These are phyloP conservation scores for Tylopilus rubrobrunneus DNA, from an alignment of 768 basidiomycete species.

Conservation along the genomic window DNA sequence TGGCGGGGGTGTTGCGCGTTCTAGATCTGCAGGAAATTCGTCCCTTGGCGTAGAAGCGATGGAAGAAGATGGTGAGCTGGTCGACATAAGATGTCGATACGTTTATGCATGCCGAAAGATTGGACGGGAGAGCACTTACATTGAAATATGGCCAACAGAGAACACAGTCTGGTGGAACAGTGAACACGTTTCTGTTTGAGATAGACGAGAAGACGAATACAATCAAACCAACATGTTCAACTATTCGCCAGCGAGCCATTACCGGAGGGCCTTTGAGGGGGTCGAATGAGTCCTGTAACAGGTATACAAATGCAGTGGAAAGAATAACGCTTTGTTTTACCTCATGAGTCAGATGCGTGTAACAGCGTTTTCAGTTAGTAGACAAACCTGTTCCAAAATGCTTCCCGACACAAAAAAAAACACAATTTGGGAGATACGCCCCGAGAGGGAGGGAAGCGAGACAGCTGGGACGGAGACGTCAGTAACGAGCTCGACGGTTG, in stretches of 20 bases:
- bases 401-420: constrained; percentile 88
- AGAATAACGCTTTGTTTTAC: constrained; percentile 64
- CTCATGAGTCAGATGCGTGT: background rate
- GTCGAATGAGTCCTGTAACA: constrained; percentile 73
- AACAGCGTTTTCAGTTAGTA: background rate
- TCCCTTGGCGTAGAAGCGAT: constrained; percentile 27
- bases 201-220: constrained; percentile 50
- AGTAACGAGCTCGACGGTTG: background rate
- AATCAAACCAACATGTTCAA: constrained; percentile 63
- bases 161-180: constrained; percentile 45
- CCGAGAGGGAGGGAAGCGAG: constrained; percentile 67
- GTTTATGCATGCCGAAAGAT: constrained; percentile 39
- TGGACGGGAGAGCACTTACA: constrained; percentile 43
- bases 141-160: constrained; percentile 72
- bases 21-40: constrained; percentile 20
- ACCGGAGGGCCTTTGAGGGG: constrained; percentile 48
- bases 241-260: constrained; percentile 45
- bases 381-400: constrained; percentile 73
- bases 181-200: constrained; percentile 1
- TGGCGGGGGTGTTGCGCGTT: constrained; percentile 3
- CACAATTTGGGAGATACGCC: constrained; percentile 46
- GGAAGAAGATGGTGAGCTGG: constrained; percentile 48
- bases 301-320: constrained; percentile 78
- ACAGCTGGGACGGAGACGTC: constrained; percentile 42
- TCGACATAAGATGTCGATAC: constrained; percentile 74